Conservation (phyloP, 257 asterid genomes). For the Solanum infundibuliforme region DNA sequence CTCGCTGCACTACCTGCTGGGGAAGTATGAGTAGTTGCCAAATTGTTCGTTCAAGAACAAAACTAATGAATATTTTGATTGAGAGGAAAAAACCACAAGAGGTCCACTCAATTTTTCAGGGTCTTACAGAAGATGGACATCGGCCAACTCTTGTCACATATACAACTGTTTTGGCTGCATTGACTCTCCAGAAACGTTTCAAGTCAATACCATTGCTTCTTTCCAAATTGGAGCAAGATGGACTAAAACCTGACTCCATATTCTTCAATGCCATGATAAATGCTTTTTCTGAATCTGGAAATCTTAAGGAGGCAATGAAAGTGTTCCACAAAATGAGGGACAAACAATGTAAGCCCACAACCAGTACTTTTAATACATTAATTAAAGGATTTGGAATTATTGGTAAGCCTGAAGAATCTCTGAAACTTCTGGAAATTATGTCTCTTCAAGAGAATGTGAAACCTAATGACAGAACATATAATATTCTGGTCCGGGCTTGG, state of each 20-base stretch:
- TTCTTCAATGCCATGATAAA: slow-evolving; percentile 92
- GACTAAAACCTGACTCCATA: slow-evolving; percentile 77
- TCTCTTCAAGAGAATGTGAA: slow-evolving; percentile 38
- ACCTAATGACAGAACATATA: slow-evolving; percentile 81
- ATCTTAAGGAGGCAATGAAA: slow-evolving; percentile 75
- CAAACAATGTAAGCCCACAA: slow-evolving; percentile 75
- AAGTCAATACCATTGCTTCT: slow-evolving; percentile 69
- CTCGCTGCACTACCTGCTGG: slow-evolving; percentile 44
- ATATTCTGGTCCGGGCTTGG: slow-evolving; percentile 82
- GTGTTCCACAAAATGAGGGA: slow-evolving; percentile 61
- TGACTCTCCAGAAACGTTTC: slow-evolving; percentile 70
- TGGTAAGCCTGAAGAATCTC: slow-evolving; percentile 82
- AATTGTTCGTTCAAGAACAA: slow-evolving; percentile 73
- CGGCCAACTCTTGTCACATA: slow-evolving; percentile 82
- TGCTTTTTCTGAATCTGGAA: slow-evolving; percentile 88
- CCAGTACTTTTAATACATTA: slow-evolving; percentile 70
- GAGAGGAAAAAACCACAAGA: slow-evolving; percentile 59
- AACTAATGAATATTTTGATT: slow-evolving; percentile 68
- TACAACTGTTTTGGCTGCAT: slow-evolving; percentile 76
- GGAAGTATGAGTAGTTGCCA: slow-evolving; percentile 43
- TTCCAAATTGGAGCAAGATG: slow-evolving; percentile 52
- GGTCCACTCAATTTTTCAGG: slow-evolving; percentile 51
- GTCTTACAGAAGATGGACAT: slow-evolving; percentile 73
- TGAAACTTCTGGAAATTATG: slow-evolving; percentile 58
- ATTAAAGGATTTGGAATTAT: slow-evolving; percentile 78